phyloP scores from a whole-genome alignment of 1,284 basidiomycete genomes.

The Ustilago hordei region DNA sequence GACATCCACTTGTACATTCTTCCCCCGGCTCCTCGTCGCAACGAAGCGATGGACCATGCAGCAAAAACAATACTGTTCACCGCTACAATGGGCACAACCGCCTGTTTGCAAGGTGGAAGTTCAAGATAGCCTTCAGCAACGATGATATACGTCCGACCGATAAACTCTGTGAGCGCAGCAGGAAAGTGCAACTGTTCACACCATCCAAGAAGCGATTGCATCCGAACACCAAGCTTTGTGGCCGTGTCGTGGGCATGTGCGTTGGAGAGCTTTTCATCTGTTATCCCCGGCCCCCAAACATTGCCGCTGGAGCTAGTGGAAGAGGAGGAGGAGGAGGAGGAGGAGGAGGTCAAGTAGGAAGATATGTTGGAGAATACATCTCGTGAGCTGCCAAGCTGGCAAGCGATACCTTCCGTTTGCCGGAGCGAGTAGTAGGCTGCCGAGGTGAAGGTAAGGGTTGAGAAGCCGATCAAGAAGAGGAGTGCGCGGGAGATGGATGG shows the following conservation, averaged over 20 bases:
- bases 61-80: conserved; percentile 52
- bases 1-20: conserved; percentile 31
- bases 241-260: conserved; percentile 44
- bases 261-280: conserved; percentile 17
- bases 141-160: conserved; percentile 34
- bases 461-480: conserved; percentile 36
- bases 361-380: conserved; percentile 42
- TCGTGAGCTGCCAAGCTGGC: conserved; percentile 8
- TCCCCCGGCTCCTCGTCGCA: conserved; percentile 9
- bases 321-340: neutral
- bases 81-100: conserved; percentile 53
- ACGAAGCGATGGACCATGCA: conserved; percentile 39
- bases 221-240: conserved; percentile 27
- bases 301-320: neutral
- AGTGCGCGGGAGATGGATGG: conserved; percentile 31
- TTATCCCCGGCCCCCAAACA: conserved; percentile 25
- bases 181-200: conserved; percentile 42
- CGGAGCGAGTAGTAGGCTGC: conserved; percentile 40
- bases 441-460: conserved; percentile 25
- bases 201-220: conserved; percentile 47
- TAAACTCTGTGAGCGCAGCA: conserved; percentile 19
- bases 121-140: conserved; percentile 49
- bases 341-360: conserved; percentile 20
- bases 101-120: conserved; percentile 45
- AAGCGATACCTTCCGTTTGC: conserved; percentile 25